phyloP scores from a whole-genome alignment of 75 land plant genomes.

The Selaginella tamariscina region DNA sequence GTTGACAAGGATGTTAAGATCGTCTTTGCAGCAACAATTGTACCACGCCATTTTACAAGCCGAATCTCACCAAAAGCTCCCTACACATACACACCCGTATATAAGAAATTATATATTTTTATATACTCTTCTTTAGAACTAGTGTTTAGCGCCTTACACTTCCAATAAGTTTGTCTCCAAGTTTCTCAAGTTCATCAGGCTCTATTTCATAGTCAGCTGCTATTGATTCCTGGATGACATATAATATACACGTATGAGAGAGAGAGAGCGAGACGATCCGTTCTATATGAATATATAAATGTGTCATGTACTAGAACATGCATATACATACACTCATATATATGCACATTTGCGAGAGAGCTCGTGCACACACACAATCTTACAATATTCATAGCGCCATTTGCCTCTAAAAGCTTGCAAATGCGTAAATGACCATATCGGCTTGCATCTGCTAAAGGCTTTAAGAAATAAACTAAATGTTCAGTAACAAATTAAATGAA shows the following conservation, averaged over 20 bases:
- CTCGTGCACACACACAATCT: background rate
- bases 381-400: slow-evolving; percentile 21
- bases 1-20: slow-evolving; percentile 34
- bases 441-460: slow-evolving; percentile 51
- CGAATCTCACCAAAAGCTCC: slow-evolving; percentile 51
- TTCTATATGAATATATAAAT: background rate
- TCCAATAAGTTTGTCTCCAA: slow-evolving; percentile 29
- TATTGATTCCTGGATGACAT: slow-evolving; percentile 7
- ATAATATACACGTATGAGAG: no score
- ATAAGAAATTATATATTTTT: no score
- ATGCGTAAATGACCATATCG: slow-evolving; percentile 37
- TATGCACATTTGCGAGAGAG: no score
- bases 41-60: slow-evolving; percentile 48
- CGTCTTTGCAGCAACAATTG: slow-evolving; percentile 50
- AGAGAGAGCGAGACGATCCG: no score
- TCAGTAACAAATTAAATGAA: background rate
- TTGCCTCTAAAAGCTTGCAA: slow-evolving; percentile 36
- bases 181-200: slow-evolving; percentile 27
- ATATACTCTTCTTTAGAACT: no score
- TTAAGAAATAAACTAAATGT: background rate
- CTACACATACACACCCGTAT: no score
- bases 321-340: no score
- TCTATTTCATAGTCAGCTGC: slow-evolving; percentile 33
- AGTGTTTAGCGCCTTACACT: no score
- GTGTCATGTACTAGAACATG: background rate